Conservation (phyloP, 257 asterid genomes). For the Solanum corneliomulleri region DNA sequence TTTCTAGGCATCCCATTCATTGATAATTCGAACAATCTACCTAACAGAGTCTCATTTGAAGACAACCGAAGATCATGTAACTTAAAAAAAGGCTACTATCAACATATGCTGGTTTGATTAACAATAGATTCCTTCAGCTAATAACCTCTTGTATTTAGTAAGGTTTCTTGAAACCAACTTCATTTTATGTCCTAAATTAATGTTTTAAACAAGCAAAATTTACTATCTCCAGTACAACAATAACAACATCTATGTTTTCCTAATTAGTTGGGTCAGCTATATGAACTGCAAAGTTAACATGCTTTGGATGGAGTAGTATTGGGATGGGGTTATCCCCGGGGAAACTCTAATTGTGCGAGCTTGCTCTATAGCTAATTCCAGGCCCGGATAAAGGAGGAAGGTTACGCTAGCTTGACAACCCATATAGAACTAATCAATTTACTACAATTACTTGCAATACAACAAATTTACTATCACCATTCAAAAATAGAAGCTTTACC, state of each 20-base stretch:
- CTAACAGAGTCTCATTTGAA: neutral
- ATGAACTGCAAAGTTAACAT: neutral
- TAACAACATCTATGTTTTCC: neutral
- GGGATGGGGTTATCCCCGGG: neutral
- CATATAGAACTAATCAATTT: neutral
- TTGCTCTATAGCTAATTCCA: neutral
- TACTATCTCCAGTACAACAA: neutral
- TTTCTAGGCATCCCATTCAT: neutral
- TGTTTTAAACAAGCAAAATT: neutral
- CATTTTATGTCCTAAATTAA: neutral
- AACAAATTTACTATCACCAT: neutral
- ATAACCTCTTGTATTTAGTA: neutral
- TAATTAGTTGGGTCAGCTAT: neutral
- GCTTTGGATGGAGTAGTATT: neutral
- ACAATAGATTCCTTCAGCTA: neutral
- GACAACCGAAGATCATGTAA: neutral
- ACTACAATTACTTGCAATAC: neutral
- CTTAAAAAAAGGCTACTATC: neutral
- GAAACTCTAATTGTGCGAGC: neutral
- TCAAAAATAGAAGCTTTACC: neutral
- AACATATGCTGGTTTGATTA: neutral
- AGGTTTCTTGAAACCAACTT: neutral
- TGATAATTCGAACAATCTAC: neutral
- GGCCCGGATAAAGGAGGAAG: neutral
- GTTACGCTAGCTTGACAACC: neutral